These are phyloP conservation scores for Pseudopyricularia javanii DNA, from an alignment of 2,329 filamentous ascomycete species.

Conservation along the genomic window DNA sequence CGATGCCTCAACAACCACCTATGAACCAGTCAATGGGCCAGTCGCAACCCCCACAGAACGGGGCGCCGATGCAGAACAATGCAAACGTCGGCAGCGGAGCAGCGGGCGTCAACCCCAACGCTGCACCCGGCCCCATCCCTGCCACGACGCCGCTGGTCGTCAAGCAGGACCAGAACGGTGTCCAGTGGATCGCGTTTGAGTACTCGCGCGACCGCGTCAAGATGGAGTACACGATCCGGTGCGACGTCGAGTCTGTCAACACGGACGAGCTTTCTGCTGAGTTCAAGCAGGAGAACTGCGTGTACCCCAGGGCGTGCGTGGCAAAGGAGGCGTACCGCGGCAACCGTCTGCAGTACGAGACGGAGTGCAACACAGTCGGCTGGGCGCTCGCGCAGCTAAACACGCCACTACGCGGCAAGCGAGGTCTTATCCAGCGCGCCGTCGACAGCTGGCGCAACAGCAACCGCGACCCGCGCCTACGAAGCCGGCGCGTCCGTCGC, in stretches of 20 bases:
- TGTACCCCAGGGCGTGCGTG: conserved; percentile 91
- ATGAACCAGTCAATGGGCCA: conserved; percentile 19
- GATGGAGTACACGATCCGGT: conserved; percentile 98
- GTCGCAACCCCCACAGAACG: conserved; percentile 19
- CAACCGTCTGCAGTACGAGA: conserved; percentile 92
- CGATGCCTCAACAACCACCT: conserved; percentile 5
- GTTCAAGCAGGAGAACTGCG: conserved; percentile 97
- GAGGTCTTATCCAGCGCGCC: conserved; percentile 88
- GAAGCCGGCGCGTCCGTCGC: conserved; percentile 81
- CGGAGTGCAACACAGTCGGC: conserved; percentile 98
- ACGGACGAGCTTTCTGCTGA: conserved; percentile 74
- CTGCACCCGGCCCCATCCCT: conserved; percentile 89
- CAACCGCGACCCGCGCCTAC: conserved; percentile 85
- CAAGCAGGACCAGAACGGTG: conserved; percentile 86
- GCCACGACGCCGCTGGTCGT: conserved; percentile 93
- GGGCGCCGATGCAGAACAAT: conserved; percentile 29
- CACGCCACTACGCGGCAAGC: conserved; percentile 78
- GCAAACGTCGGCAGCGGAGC: conserved; percentile 22
- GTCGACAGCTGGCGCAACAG: conserved; percentile 99
- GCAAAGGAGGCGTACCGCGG: conserved; percentile 93
- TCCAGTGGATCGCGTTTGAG: conserved; percentile 98
- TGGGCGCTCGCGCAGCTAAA: conserved; percentile 95
- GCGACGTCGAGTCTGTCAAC: conserved; percentile 93
- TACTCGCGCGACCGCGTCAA: conserved; percentile 95
- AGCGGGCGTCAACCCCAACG: conserved; percentile 67